Base-by-base conservation (phyloP, 2,329 filamentous ascomycete species). In the Uncinocarpus reesii region DNA sequence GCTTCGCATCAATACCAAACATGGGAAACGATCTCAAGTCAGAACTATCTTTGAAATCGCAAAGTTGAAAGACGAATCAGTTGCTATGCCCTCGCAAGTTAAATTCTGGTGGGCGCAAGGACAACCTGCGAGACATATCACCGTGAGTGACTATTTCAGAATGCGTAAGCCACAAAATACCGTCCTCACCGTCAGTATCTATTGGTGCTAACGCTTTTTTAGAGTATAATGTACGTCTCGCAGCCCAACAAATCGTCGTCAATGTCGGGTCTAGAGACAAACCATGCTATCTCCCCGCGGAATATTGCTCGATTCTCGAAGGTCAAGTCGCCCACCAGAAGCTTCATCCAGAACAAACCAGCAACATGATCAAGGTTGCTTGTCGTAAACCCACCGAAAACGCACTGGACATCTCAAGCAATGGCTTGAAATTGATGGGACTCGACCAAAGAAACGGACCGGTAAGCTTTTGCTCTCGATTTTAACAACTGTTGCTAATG, bases 321-420 rank as follows among this genome's bases (percentile, higher is more conserved):
- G 84, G 83, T 0, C 85, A 92, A 58, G 63, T 75, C 0, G 72
- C 80, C 20, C 77, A 75, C 35, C 67, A 75, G 4, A 79, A 80
- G 56, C 70, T 89, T 13, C 72, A 62, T 0, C 67, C 73, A 0
- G 64, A 71, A 0, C 82, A 89, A 58, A 84, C 83, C 0, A 71
- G 74, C 0, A 58, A 66, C 0, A 89, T 92, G 85, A 78, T 90
- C 38, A 67, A 66, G 0, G 84, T 86, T 60, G 83, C 86, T 1
- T 85, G 83, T 49, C 76, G 83, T 2, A 66, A 67, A 0, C 84
- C 86, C 0, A 72, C 72, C 1, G 66, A 73, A 4, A 92, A 90
- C 54, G 84, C 81, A 0, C 59, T 71, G 0, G 83, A 80, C 0
- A 83, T 92, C 56, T 71, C 75, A 1, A 72, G 61, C 0, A 71